Evolutionary conservation across 192 early-diverging fungal species (phyloP).

Genomic region (Gamsiella multidivaricata): DNA sequence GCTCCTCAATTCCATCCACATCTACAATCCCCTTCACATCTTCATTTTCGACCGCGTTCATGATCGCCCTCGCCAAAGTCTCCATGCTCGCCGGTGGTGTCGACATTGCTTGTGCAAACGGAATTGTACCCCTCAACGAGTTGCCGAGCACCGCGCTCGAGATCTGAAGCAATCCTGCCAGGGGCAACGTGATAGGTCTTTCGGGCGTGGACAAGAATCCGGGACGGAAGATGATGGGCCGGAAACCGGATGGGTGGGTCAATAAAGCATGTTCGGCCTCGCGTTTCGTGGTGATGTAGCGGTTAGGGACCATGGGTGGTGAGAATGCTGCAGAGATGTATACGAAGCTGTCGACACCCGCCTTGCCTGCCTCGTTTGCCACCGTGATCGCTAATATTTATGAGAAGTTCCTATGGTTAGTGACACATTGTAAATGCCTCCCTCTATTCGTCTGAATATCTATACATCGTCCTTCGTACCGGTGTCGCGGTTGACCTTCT

Average conservation of each 20-base stretch:
- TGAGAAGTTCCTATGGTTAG: background rate
- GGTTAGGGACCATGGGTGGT: slow-evolving; percentile 70
- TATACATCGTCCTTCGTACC: slow-evolving; percentile 44
- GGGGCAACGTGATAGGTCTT: slow-evolving; percentile 67
- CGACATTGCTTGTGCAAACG: slow-evolving; percentile 57
- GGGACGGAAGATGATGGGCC: slow-evolving; percentile 55
- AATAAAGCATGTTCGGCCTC: slow-evolving; percentile 73
- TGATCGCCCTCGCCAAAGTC: slow-evolving; percentile 57
- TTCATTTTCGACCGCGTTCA: slow-evolving; percentile 52
- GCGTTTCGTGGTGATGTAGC: slow-evolving; percentile 80
- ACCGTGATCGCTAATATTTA: slow-evolving; percentile 61
- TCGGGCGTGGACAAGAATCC: slow-evolving; percentile 72
- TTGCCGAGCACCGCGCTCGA: slow-evolving; percentile 58
- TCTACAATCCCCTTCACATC: slow-evolving; percentile 56
- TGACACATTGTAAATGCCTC: background rate
- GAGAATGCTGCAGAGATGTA: slow-evolving; percentile 77
- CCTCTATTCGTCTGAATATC: background rate
- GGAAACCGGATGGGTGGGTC: slow-evolving; percentile 51
- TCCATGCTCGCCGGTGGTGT: slow-evolving; percentile 59
- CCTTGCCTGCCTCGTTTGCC: slow-evolving; percentile 61
- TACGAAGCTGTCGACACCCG: slow-evolving; percentile 66
- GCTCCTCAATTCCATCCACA: slow-evolving; percentile 54
- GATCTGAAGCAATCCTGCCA: slow-evolving; percentile 64
- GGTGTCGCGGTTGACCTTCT: slow-evolving; percentile 76
- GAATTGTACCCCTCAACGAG: slow-evolving; percentile 55